Conservation (phyloP, 106 monocot genomes). For the Acorus calamus region DNA sequence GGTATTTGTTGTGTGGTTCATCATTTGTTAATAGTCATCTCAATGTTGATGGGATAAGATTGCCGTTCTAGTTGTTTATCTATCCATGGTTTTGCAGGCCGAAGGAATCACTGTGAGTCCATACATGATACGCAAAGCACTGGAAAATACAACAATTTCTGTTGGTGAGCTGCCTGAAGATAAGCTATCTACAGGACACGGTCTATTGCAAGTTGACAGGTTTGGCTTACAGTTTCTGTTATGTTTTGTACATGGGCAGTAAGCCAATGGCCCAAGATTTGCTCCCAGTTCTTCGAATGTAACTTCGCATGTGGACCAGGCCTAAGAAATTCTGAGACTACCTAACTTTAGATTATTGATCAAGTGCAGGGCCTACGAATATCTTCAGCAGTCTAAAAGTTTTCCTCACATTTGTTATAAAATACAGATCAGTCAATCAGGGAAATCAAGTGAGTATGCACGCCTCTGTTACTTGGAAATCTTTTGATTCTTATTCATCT, state of each 20-base stretch:
- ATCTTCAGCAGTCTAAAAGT: conserved; percentile 46
- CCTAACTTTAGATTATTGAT: conserved; percentile 2
- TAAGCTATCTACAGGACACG: conserved; percentile 73
- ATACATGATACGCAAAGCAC: conserved; percentile 64
- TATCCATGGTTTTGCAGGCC: conserved; percentile 32
- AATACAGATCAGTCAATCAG: conserved; percentile 48
- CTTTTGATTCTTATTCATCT: background rate
- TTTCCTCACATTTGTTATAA: conserved; percentile 58
- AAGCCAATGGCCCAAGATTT: too few relatives aligned
- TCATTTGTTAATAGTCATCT: background rate
- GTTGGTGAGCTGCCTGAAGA: conserved; percentile 57
- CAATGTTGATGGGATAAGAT: background rate
- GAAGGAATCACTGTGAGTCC: conserved; percentile 78
- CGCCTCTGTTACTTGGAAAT: background rate
- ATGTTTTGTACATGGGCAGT: too few relatives aligned
- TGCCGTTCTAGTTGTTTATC: background rate
- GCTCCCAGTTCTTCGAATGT: too few relatives aligned
- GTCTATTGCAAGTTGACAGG: conserved; percentile 93
- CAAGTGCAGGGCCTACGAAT: conserved; percentile 67
- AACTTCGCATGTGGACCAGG: too few relatives aligned
- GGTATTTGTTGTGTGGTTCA: conserved; percentile 22
- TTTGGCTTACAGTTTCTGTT: conserved; percentile 16
- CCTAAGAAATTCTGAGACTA: too few relatives aligned
- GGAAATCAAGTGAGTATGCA: conserved; percentile 73
- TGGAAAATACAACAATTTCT: conserved; percentile 71